Conservation (phyloP, 2,329 filamentous ascomycete species). For the Pseudopithomyces maydicus region DNA sequence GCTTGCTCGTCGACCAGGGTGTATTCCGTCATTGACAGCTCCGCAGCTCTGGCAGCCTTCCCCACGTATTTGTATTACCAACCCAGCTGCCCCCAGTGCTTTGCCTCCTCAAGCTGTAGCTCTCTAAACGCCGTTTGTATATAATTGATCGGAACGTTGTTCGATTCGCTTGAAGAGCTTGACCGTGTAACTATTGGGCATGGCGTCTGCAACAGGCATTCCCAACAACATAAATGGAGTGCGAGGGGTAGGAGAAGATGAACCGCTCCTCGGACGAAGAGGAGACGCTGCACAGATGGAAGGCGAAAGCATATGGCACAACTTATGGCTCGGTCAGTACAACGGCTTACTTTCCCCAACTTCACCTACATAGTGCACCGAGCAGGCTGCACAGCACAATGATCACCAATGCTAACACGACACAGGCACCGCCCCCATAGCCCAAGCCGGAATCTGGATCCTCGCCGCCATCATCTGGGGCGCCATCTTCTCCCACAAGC, state of each 20-base stretch:
- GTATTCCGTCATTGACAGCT: slow-evolving; percentile 7
- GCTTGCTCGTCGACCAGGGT: background rate
- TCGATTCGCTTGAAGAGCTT: too few relatives aligned
- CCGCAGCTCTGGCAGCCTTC: background rate
- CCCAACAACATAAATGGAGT: slow-evolving; percentile 55
- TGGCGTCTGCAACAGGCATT: slow-evolving; percentile 73
- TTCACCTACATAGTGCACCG: too few relatives aligned
- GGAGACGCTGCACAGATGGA: slow-evolving; percentile 76
- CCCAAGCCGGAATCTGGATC: slow-evolving; percentile 78
- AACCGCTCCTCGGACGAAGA: slow-evolving; percentile 71
- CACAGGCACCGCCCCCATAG: slow-evolving; percentile 77
- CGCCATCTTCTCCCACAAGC: slow-evolving; percentile 69
- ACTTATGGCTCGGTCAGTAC: slow-evolving; percentile 72
- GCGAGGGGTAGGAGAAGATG: slow-evolving; percentile 58
- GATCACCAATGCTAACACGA: too few relatives aligned
- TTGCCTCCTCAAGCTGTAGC: background rate
- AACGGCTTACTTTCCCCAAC: too few relatives aligned
- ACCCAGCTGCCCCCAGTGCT: background rate
- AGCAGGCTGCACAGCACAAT: too few relatives aligned
- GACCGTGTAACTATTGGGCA: slow-evolving; percentile 36
- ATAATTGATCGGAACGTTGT: too few relatives aligned
- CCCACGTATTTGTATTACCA: background rate
- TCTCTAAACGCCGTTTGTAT: too few relatives aligned
- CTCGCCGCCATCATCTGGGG: slow-evolving; percentile 79
- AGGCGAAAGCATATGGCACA: slow-evolving; percentile 67